Conservation (phyloP, 1,139 yeast genomes). For the Martiniozyma asiatica region DNA sequence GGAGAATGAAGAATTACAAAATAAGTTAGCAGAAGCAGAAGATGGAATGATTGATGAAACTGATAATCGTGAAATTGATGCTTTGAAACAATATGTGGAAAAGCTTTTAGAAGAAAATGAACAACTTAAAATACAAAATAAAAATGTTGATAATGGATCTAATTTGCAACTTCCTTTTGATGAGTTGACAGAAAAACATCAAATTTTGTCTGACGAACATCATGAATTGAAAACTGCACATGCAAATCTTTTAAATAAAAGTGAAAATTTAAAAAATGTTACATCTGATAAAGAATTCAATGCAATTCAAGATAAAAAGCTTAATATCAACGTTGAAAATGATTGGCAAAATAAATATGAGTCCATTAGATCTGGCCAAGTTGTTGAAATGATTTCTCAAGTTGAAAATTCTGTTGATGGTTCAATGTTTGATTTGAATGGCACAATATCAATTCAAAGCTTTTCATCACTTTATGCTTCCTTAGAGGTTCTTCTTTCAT, state of each 20-base stretch:
- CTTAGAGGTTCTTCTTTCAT: conserved; percentile 32
- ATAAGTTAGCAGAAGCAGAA: conserved; percentile 6
- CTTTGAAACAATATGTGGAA: conserved; percentile 10
- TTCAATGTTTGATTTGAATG: conserved; percentile 16
- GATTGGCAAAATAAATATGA: conserved; percentile 41
- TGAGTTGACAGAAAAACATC: conserved; percentile 5
- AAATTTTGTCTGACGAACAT: conserved; percentile 4
- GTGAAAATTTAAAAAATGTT: conserved; percentile 8
- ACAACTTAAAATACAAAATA: conserved; percentile 3
- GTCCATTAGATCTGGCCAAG: conserved; percentile 25
- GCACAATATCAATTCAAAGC: conserved; percentile 33
- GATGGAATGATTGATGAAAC: conserved; percentile 7
- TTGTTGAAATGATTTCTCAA: conserved; percentile 2
- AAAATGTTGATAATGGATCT: neutral
- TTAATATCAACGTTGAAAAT: neutral
- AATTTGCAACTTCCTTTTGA: conserved; percentile 4
- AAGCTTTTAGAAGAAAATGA: conserved; percentile 11
- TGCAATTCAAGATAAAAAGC: conserved; percentile 8
- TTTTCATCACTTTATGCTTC: conserved; percentile 36
- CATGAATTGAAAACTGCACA: conserved; percentile 2
- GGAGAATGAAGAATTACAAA: conserved; percentile 1
- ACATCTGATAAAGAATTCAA: no score
- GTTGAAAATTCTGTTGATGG: conserved; percentile 3
- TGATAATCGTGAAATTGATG: conserved; percentile 8
- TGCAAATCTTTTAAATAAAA: conserved; percentile 1